Base-by-base conservation (phyloP, 768 basidiomycete species). In the Chlorophyllum brunneum region DNA sequence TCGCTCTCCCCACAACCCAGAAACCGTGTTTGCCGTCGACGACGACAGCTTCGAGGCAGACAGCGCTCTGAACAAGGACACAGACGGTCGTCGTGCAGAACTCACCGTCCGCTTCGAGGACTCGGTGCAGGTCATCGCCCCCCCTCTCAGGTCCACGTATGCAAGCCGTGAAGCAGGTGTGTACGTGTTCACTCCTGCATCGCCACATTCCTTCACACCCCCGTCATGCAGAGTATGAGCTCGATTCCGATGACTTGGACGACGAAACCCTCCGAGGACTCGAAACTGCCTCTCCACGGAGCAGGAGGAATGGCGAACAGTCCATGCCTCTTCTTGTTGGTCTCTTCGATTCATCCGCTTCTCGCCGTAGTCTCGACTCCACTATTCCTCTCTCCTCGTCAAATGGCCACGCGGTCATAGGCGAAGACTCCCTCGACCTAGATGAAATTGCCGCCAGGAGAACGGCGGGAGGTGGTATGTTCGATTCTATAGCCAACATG, bases 401-500 rank as follows among this genome's bases (percentile, higher is more conserved):
- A 24, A 72, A 67, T 54, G 67, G 65, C 42, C 60, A 67, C 51
- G 67, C 58, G 40, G 67, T 63, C 5, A 64, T 63, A 22, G 67
- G 66, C 55, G 60, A 74, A 57, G 54, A 68, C 40, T 57, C 78
- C 31, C 57, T 87, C 50, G 76, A 93, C 70, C 65, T 94, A 61
- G 80, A 94, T 52, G 84, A 86, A 55, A 68, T 95, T 26, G 81
- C 84, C 37, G 75, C 78, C 18, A 86, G 86, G 65, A 73, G 75
- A 39, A 74, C 69, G 33, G 79, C 83, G 0, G 88, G 90, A 39
- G 89, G 91, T 18, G 83, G 85, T 0, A 68, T 93, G 72, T 8
- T 92, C 1, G 84, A 90, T 61, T 92, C 89, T 6, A 77, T 91
- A 53, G 87, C 90, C 18, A 90, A 95, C 65, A 97, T 97, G 95